Conservation (phyloP, 352 stramenopile species). For the Achlya hypogyna region DNA sequence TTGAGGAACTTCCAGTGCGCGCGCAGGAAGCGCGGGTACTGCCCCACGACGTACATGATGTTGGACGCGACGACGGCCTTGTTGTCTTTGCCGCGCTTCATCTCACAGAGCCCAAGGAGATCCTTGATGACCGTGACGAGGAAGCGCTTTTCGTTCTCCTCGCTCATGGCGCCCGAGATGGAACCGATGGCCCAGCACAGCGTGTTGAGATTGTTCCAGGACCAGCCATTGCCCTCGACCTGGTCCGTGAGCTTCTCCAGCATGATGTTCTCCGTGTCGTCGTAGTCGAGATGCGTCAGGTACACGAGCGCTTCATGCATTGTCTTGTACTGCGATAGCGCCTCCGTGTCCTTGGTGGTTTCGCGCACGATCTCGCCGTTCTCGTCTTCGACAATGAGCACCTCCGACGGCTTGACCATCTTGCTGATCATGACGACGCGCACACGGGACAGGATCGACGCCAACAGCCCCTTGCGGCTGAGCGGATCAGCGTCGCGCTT, state of each 20-base stretch:
- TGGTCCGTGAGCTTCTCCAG: slow-evolving; percentile 94
- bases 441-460: slow-evolving; percentile 89
- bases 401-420: slow-evolving; percentile 99
- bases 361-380: slow-evolving; percentile 96
- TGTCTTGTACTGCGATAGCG: slow-evolving; percentile 99
- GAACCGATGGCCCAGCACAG: slow-evolving; percentile 99
- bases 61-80: slow-evolving; percentile 99
- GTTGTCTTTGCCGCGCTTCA: slow-evolving; percentile 99
- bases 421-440: slow-evolving; percentile 97
- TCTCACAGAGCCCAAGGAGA: slow-evolving; percentile 94
- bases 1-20: slow-evolving; percentile 99
- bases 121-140: slow-evolving; percentile 99
- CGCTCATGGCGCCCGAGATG: slow-evolving; percentile 98
- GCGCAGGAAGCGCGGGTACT: slow-evolving; percentile 99
- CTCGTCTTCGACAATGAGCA: slow-evolving; percentile 99
- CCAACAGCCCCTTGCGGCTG: slow-evolving; percentile 56
- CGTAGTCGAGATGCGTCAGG: slow-evolving; percentile 98
- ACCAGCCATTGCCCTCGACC: slow-evolving; percentile 81
- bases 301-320: slow-evolving; percentile 99
- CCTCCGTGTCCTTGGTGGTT: slow-evolving; percentile 99
- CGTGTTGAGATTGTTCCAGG: slow-evolving; percentile 99
- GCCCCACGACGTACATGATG: slow-evolving; percentile 99
- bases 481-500: slow-evolving; percentile 18
- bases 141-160: slow-evolving; percentile 99
- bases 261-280: slow-evolving; percentile 99